Conservation (phyloP, 148 eudicot genomes). For the Camellia sinensis region DNA sequence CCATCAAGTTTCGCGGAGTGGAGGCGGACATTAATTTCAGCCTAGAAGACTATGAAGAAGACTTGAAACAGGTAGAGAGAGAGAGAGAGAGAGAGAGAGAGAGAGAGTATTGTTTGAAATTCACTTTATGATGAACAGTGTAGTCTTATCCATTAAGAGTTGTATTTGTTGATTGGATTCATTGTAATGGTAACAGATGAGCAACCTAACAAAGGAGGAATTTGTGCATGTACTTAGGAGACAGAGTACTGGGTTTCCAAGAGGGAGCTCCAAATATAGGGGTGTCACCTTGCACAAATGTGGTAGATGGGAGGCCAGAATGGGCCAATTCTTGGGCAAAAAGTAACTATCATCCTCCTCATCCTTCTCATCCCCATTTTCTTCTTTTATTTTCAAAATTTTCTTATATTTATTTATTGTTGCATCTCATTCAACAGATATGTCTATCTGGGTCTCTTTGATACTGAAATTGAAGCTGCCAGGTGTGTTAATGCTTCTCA, state of each 20-base stretch:
- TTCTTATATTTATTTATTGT: neutral
- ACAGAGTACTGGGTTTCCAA: constrained; percentile 95
- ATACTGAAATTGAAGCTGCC: constrained; percentile 95
- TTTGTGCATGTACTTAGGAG: constrained; percentile 93
- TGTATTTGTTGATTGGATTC: neutral
- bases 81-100: neutral
- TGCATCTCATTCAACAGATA: constrained; percentile 45
- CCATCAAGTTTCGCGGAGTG: constrained; percentile 90
- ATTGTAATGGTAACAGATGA: constrained; percentile 50
- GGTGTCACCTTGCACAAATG: constrained; percentile 99
- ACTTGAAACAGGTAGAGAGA: constrained; percentile 71
- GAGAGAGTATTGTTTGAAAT: neutral
- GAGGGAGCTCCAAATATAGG: constrained; percentile 94
- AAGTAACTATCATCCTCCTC: constrained; percentile 39
- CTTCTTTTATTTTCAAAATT: neutral
- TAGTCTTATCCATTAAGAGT: neutral
- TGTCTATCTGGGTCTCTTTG: constrained; percentile 93
- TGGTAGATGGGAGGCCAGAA: constrained; percentile 99
- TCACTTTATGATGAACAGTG: neutral
- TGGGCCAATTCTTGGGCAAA: constrained; percentile 99
- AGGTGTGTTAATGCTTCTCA: constrained; percentile 37
- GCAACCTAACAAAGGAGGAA: constrained; percentile 87
- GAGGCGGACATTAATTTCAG: constrained; percentile 95
- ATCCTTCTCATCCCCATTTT: neutral
- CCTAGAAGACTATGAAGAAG: constrained; percentile 80